A percentile compares a stretch with the other conserved stretches of the same genome.
These are phyloP conservation scores for Garcia nutans DNA, from an alignment of 345 rosid genomes.

Conservation along the genomic window DNA sequence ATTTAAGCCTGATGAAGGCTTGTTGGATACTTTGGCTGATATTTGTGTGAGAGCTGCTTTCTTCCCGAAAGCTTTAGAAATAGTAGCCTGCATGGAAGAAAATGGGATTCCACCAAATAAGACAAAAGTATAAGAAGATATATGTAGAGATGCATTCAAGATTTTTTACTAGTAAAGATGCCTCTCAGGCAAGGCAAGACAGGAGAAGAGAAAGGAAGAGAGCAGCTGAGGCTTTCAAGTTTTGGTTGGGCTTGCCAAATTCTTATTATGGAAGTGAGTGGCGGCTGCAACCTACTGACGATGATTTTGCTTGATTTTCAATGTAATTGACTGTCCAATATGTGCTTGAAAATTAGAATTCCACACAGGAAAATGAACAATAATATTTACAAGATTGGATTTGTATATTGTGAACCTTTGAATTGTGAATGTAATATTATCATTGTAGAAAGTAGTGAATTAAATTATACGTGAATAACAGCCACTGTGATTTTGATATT, in stretches of 20 bases:
- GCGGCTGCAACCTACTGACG: slow-evolving; percentile 47
- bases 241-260: slow-evolving; percentile 93
- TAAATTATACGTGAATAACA: too few relatives aligned
- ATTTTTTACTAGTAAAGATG: slow-evolving; percentile 95
- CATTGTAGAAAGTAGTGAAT: not conserved
- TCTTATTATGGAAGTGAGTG: slow-evolving; percentile 89
- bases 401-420: slow-evolving; percentile 1
- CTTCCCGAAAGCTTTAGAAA: slow-evolving; percentile 85
- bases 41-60: slow-evolving; percentile 87
- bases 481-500: too few relatives aligned
- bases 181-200: slow-evolving; percentile 79
- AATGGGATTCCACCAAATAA: slow-evolving; percentile 80
- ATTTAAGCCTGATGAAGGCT: slow-evolving; percentile 69
- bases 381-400: not conserved
- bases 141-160: slow-evolving; percentile 95
- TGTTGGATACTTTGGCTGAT: slow-evolving; percentile 76
- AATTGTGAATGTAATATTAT: not conserved
- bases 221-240: slow-evolving; percentile 96
- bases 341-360: not conserved
- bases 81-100: slow-evolving; percentile 92
- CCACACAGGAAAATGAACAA: not conserved
- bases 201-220: slow-evolving; percentile 77
- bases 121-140: slow-evolving; percentile 78
- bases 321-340: not conserved
- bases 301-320: slow-evolving; percentile 15